Conservation (phyloP, 129 eudicot genomes). For the Ambrosia trifida region DNA sequence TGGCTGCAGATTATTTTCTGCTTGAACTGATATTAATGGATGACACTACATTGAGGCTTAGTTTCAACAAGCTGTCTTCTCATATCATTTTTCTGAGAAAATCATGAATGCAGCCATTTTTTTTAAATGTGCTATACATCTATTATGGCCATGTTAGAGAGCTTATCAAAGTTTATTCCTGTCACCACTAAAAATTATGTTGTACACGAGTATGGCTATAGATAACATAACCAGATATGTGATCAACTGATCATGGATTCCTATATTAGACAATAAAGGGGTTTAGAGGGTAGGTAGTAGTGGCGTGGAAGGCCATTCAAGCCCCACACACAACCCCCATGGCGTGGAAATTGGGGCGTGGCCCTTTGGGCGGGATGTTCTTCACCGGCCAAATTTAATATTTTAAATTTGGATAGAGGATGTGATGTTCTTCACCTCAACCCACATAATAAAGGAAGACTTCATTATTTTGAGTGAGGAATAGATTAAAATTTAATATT, state of each 20-base stretch:
- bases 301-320: too few relatives aligned
- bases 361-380: too few relatives aligned
- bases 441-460: too few relatives aligned
- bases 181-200: not conserved
- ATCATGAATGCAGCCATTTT: not conserved
- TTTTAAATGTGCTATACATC: not conserved
- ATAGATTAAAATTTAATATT: too few relatives aligned
- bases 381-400: too few relatives aligned
- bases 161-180: not conserved
- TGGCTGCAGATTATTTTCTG: constrained; percentile 1
- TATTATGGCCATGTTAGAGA: not conserved
- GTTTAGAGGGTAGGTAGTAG: too few relatives aligned
- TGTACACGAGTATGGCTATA: not conserved
- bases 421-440: too few relatives aligned
- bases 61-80: constrained; percentile 7
- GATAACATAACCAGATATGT: not conserved
- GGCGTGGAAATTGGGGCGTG: too few relatives aligned
- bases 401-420: too few relatives aligned
- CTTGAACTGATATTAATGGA: constrained; percentile 23
- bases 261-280: too few relatives aligned
- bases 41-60: constrained; percentile 26
- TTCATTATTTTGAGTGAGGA: too few relatives aligned
- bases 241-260: not conserved
- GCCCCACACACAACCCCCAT: too few relatives aligned
- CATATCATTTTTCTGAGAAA: not conserved